These are phyloP conservation scores for Diutina sp. DNA, from an alignment of 1,139 yeast species.

Conservation along the genomic window DNA sequence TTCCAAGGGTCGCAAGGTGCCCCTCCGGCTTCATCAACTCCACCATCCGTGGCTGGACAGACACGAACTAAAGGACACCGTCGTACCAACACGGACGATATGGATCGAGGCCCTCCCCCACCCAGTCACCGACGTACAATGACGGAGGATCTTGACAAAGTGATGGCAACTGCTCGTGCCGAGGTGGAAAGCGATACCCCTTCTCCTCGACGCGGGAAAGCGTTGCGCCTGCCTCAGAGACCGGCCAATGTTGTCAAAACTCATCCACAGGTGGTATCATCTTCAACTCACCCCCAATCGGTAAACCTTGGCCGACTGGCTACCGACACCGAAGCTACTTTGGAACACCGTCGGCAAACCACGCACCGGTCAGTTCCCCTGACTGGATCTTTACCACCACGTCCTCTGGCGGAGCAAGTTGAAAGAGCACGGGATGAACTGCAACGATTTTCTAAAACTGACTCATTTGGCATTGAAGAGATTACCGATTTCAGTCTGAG, in stretches of 20 bases:
- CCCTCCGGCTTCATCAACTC: not conserved
- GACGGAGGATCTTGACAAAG: not conserved
- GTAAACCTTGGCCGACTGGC: not conserved
- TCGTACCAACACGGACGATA: not conserved
- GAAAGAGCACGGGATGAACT: not conserved
- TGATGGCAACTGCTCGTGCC: slow-evolving; percentile 1
- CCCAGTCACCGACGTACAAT: not conserved
- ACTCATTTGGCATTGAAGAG: not conserved
- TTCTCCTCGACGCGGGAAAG: not conserved
- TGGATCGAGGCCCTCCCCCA: not conserved
- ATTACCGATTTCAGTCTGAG: not conserved
- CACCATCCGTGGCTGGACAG: not conserved
- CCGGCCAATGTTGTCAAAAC: not conserved
- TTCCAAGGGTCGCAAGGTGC: not conserved
- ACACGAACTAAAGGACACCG: not conserved
- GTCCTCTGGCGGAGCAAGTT: not conserved
- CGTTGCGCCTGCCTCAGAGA: not conserved
- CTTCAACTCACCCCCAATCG: not conserved
- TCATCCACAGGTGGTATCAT: not conserved
- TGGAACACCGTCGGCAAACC: not conserved
- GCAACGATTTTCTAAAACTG: not conserved
- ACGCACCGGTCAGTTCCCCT: not conserved
- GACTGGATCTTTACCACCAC: not conserved
- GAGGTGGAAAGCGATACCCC: not conserved
- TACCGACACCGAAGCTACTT: not conserved